A percentile compares a stretch with the other conserved stretches of the same genome.
Conservation (phyloP, 306 rosid genomes). For the Cucurbita ficifolia region DNA sequence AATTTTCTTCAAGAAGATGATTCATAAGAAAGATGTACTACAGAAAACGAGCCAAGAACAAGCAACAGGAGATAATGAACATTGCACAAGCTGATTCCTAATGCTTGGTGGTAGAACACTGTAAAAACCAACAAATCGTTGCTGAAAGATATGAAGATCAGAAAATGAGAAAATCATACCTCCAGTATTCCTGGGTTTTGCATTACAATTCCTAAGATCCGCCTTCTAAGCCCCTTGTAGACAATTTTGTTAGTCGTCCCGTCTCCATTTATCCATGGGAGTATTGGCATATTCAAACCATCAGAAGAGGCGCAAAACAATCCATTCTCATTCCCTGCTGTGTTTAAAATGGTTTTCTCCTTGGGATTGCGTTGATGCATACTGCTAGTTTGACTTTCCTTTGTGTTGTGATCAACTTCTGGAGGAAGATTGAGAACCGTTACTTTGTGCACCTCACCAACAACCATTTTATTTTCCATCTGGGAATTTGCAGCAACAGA, state of each 20-base stretch:
- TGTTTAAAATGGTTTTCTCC: slow-evolving; percentile 17
- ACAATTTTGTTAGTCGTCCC: slow-evolving; percentile 60
- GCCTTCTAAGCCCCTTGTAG: slow-evolving; percentile 64
- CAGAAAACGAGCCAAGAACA: no score
- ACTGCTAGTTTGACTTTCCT: slow-evolving; percentile 22
- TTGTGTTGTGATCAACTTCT: slow-evolving; percentile 18
- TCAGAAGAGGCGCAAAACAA: slow-evolving; percentile 19
- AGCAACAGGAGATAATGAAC: no score
- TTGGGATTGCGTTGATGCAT: slow-evolving; percentile 16
- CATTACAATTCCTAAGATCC: slow-evolving; percentile 82
- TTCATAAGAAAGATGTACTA: no score
- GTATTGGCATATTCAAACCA: slow-evolving; percentile 51
- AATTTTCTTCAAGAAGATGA: no score
- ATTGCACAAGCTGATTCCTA: no score
- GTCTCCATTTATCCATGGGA: slow-evolving; percentile 95
- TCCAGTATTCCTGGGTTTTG: slow-evolving; percentile 87
- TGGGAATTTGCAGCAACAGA: slow-evolving; percentile 12
- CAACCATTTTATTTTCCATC: slow-evolving; percentile 16
- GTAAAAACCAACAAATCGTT: not conserved
- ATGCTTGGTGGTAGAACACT: no score
- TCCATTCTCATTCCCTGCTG: slow-evolving; percentile 20
- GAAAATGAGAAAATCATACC: slow-evolving; percentile 29
- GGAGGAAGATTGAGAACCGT: slow-evolving; percentile 66
- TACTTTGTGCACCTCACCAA: slow-evolving; percentile 52
- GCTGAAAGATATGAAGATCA: not conserved